phyloP scores from a whole-genome alignment of 805 yeast species.

The Lipomyces spencermartinsiae region DNA sequence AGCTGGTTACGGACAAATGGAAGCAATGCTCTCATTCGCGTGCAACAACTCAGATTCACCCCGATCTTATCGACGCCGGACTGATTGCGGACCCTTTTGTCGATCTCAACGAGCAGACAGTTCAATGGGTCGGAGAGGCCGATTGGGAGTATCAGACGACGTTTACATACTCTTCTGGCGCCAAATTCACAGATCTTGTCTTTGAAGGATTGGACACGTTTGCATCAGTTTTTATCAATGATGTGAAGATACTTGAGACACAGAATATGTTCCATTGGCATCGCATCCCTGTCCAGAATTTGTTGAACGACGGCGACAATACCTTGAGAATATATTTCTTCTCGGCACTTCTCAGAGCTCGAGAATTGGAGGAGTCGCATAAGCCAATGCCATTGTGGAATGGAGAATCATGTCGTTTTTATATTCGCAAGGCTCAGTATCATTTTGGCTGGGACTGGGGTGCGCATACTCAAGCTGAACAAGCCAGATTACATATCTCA shows the following conservation, averaged over 20 bases:
- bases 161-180: conserved; percentile 32
- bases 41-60: conserved; percentile 49
- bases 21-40: conserved; percentile 27
- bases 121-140: conserved; percentile 59
- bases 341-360: conserved; percentile 49
- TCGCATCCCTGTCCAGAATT: conserved; percentile 44
- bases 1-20: conserved; percentile 28
- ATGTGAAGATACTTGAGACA: conserved; percentile 46
- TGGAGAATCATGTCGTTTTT: conserved; percentile 54
- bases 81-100: conserved; percentile 55
- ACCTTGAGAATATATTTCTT: conserved; percentile 48
- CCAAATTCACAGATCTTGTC: conserved; percentile 41
- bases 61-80: conserved; percentile 51
- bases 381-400: conserved; percentile 48
- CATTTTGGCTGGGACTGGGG: conserved; percentile 70
- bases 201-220: conserved; percentile 56
- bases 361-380: conserved; percentile 47
- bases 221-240: conserved; percentile 53
- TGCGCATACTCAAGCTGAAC: conserved; percentile 37
- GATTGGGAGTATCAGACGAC: conserved; percentile 56
- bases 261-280: conserved; percentile 55
- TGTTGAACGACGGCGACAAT: conserved; percentile 43
- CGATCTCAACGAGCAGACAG: conserved; percentile 52
- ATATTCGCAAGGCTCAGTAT: conserved; percentile 59
- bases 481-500: neutral